Evolutionary conservation across 768 basidiomycete genomes (phyloP).

Genomic region (Psilocybe cubensis): DNA sequence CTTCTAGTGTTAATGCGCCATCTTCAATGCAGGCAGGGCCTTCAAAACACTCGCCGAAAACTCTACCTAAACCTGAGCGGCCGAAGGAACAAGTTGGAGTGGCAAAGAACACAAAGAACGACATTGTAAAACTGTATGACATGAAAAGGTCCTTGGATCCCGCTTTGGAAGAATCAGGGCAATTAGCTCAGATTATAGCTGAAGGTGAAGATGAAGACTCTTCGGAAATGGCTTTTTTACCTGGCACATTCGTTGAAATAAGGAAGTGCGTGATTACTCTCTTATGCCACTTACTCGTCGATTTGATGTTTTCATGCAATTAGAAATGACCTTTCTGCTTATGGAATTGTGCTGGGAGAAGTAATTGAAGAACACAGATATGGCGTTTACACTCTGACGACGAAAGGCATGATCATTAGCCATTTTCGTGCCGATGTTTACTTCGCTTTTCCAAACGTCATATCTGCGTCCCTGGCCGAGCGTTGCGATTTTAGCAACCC

Average conservation of each 20-base stretch:
- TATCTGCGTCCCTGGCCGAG: conserved; percentile 44
- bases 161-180: not conserved
- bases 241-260: conserved; percentile 57
- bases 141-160: not conserved
- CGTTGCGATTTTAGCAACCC: conserved; percentile 49
- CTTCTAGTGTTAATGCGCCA: not conserved
- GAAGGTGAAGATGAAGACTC: conserved; percentile 8
- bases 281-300: conserved; percentile 11
- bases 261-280: conserved; percentile 41
- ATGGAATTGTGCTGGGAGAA: conserved; percentile 42
- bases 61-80: not conserved
- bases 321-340: conserved; percentile 34
- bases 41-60: not conserved
- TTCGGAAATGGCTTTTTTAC: conserved; percentile 12
- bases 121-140: not conserved
- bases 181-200: not conserved
- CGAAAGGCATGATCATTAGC: conserved; percentile 57
- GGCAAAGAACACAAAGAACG: not conserved
- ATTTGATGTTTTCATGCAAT: conserved; percentile 3
- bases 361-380: conserved; percentile 19
- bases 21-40: not conserved
- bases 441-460: conserved; percentile 63
- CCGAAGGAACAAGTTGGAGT: not conserved
- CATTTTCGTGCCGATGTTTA: conserved; percentile 57
- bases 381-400: conserved; percentile 30